A percentile compares a stretch with the other conserved stretches of the same genome.
Conservation (phyloP, 768 basidiomycete species). For the Calocybe cyanea region DNA sequence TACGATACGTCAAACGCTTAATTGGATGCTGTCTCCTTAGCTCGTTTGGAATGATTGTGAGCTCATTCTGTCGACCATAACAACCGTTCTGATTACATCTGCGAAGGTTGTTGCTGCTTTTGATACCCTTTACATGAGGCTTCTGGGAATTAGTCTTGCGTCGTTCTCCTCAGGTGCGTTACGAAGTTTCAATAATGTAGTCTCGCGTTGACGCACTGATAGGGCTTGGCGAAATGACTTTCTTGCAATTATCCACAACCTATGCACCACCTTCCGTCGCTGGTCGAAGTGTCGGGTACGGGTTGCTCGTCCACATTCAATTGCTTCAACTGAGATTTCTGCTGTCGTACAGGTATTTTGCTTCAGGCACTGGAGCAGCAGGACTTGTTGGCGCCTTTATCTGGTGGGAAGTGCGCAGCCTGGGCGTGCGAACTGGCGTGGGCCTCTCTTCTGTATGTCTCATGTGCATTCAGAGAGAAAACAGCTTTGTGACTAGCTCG, state of each 20-base stretch:
- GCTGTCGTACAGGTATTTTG: constrained; percentile 64
- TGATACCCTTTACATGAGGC: constrained; percentile 57
- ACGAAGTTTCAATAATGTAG: not conserved
- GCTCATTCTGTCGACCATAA: constrained; percentile 24
- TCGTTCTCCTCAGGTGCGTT: constrained; percentile 78
- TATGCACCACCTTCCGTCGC: constrained; percentile 65
- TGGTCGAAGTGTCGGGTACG: constrained; percentile 79
- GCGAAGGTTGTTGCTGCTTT: constrained; percentile 74
- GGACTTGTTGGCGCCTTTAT: constrained; percentile 89
- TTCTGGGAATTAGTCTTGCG: constrained; percentile 76
- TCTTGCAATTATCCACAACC: constrained; percentile 87
- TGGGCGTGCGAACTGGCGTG: constrained; percentile 83
- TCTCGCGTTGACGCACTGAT: not conserved
- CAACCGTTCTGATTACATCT: not conserved
- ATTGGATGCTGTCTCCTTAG: constrained; percentile 72
- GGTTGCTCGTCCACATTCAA: no score
- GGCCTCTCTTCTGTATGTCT: constrained; percentile 73
- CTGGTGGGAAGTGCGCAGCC: constrained; percentile 89
- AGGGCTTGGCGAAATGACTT: constrained; percentile 94
- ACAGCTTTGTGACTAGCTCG: not conserved
- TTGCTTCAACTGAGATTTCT: no score
- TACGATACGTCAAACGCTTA: constrained; percentile 76
- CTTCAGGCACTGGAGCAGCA: constrained; percentile 91
- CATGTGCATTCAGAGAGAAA: not conserved
- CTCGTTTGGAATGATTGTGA: constrained; percentile 82